phyloP scores from a whole-genome alignment of 495 filamentous ascomycete species.

The Pyronema domesticum region DNA sequence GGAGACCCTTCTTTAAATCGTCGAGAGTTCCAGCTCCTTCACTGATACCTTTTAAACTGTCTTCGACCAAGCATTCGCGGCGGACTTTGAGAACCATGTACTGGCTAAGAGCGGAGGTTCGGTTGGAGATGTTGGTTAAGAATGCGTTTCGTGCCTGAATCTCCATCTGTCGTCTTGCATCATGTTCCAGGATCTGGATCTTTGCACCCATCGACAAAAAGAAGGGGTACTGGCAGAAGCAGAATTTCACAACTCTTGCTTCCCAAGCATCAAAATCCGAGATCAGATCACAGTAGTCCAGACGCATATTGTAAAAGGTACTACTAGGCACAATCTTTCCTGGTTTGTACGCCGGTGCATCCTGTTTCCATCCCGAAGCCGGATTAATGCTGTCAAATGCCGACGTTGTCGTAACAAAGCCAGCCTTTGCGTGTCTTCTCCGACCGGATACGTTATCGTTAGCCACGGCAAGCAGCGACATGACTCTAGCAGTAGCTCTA shows the following conservation, averaged over 20 bases:
- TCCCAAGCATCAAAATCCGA: conserved; percentile 87
- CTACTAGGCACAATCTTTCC: conserved; percentile 57
- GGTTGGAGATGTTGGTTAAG: conserved; percentile 67
- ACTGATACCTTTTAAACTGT: conserved; percentile 72
- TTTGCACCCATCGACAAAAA: conserved; percentile 87
- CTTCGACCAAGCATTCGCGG: conserved; percentile 77
- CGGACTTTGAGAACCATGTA: conserved; percentile 65
- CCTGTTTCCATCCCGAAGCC: conserved; percentile 13
- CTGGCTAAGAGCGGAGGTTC: conserved; percentile 49
- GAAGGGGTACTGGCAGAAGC: conserved; percentile 90
- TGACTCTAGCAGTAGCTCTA: conserved; percentile 59
- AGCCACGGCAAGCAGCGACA: conserved; percentile 67
- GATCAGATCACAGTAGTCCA: conserved; percentile 74
- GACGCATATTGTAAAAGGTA: conserved; percentile 70
- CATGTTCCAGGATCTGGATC: conserved; percentile 80
- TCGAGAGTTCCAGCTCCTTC: conserved; percentile 72
- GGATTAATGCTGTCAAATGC: neutral
- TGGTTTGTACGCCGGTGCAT: conserved; percentile 29
- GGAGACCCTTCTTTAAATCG: conserved; percentile 82
- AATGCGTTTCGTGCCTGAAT: conserved; percentile 79
- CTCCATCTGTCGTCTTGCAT: conserved; percentile 83
- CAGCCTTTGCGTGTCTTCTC: neutral
- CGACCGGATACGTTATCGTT: conserved; percentile 35
- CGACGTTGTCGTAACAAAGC: neutral
- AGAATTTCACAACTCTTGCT: conserved; percentile 50